Percentiles rank a stretch among this genome's conserved stretches.
Conservation (phyloP, 495 filamentous ascomycete species). For the Neurospora sp. region DNA sequence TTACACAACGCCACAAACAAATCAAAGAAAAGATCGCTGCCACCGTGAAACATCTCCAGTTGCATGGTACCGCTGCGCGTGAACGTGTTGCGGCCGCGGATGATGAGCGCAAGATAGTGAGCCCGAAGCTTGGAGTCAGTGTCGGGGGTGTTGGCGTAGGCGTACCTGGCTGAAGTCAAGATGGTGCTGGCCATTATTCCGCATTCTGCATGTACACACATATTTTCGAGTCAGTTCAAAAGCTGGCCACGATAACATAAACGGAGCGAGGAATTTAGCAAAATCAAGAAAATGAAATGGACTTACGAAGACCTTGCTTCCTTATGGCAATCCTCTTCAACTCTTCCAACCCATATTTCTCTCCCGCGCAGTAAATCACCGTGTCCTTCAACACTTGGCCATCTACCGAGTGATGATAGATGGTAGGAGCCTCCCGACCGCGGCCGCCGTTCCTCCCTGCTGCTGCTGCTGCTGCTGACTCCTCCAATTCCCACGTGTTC, state of each 20-base stretch:
- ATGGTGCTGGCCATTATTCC: constrained; percentile 80
- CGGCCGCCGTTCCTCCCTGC: neutral
- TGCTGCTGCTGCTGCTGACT: neutral
- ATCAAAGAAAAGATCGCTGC: constrained; percentile 77
- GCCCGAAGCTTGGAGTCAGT: constrained; percentile 79
- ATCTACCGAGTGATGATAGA: constrained; percentile 55
- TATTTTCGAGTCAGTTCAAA: neutral
- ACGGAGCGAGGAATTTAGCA: neutral
- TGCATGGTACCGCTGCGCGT: constrained; percentile 96
- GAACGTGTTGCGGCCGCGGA: constrained; percentile 73
- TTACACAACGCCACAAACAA: constrained; percentile 89
- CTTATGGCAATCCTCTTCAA: constrained; percentile 74
- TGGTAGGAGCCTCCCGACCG: constrained; percentile 48
- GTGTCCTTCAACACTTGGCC: constrained; percentile 76
- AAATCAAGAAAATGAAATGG: no score
- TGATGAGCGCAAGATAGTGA: constrained; percentile 88
- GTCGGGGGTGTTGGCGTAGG: constrained; percentile 82
- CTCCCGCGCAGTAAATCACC: constrained; percentile 80
- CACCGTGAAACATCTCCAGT: constrained; percentile 81
- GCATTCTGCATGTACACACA: constrained; percentile 37
- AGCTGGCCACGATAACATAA: neutral
- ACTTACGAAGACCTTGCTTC: constrained; percentile 68
- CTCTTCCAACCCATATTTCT: constrained; percentile 68
- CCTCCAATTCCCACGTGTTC: constrained; percentile 63
- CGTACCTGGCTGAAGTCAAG: constrained; percentile 70